Evolutionary conservation across 371 early-diverging fungal genomes (phyloP).

Genomic region (Rhizopus arrhizus): DNA sequence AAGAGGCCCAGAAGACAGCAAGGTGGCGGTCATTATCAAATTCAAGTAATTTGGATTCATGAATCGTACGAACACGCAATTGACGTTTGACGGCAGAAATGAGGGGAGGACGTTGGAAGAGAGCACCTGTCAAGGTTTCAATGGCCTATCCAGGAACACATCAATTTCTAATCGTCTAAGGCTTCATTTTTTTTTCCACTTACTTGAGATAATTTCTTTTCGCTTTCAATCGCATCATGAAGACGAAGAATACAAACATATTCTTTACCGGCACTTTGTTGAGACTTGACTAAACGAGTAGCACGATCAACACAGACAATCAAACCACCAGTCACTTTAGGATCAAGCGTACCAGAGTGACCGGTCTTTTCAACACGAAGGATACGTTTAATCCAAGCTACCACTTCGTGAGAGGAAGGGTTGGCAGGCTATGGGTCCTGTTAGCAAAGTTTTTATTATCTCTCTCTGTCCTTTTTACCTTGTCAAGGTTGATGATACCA

Average conservation of each 20-base stretch:
- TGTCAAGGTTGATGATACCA: constrained; percentile 95
- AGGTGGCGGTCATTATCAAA: constrained; percentile 95
- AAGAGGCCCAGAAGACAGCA: constrained; percentile 97
- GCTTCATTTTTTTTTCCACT: neutral
- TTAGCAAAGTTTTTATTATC: too few relatives aligned
- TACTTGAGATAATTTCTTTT: constrained; percentile 82
- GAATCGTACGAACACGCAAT: constrained; percentile 98
- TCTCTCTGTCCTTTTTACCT: constrained; percentile 27
- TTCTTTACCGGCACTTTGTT: constrained; percentile 99
- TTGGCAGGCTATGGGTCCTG: constrained; percentile 89
- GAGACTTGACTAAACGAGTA: constrained; percentile 98
- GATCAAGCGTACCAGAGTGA: constrained; percentile 99
- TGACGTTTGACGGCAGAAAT: constrained; percentile 99
- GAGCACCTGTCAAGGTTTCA: constrained; percentile 95
- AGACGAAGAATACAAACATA: constrained; percentile 98
- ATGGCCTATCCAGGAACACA: constrained; percentile 60
- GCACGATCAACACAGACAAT: constrained; percentile 99
- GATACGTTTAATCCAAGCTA: constrained; percentile 99
- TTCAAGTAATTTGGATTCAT: constrained; percentile 95
- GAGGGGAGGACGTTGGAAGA: constrained; percentile 99
- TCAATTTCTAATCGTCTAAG: neutral
- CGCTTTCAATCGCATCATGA: constrained; percentile 89
- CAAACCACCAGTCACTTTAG: constrained; percentile 99
- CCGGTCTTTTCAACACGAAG: constrained; percentile 99
- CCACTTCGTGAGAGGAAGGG: constrained; percentile 99